Base-by-base conservation (phyloP, 2,329 filamentous ascomycete species). In the Fusarium cyanostomum region DNA sequence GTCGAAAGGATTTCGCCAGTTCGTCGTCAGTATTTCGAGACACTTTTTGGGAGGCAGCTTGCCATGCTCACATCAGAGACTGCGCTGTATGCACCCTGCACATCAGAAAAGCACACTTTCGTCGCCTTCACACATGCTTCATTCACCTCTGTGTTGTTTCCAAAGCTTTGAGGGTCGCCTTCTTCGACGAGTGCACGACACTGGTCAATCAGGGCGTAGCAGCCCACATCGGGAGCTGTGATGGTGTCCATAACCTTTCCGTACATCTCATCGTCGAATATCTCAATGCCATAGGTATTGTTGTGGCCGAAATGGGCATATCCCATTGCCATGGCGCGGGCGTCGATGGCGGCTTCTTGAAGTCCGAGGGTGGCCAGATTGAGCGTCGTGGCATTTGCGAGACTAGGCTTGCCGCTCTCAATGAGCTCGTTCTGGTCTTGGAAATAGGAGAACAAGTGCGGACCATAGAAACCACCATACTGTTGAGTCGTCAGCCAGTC, bases 381-480 rank as follows among this genome's bases (percentile, higher is more conserved):
- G 2, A 85, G 62, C 1, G 78, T 72, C 1, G 84, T 83, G 44
- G 81, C 83, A 3, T 74, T 71, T 13, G 80, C 78, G 7, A 62
- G 57, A 1, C 50, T 13, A 0, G 54, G 38, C 0, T 60, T 56
- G 7, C 52, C 55, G 1, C 54, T 41, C 0, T 60, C 0, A 28
- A 71, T 67, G 48, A 77, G 77, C 8, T 76, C 70, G 59, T 91
- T 92, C 73, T 91, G 86, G 34, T 83, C 73, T 67, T 88, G 81
- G 75, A 81, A 82, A 31, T 80, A 72, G 3, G 76, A 75, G 11
- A 85, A 83, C 67, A 89, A 87, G 0, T 81, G 80, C 1, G 87
- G 87, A 0, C 86, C 89, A 66, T 89, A 91, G 57, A 86, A 85
- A 5, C 89, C 89, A 15, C 87, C 84, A 72, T 90, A 88, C 73